Evolutionary conservation across 805 yeast species (phyloP).

Genomic region (Saccharomycopsis guyanensis): DNA sequence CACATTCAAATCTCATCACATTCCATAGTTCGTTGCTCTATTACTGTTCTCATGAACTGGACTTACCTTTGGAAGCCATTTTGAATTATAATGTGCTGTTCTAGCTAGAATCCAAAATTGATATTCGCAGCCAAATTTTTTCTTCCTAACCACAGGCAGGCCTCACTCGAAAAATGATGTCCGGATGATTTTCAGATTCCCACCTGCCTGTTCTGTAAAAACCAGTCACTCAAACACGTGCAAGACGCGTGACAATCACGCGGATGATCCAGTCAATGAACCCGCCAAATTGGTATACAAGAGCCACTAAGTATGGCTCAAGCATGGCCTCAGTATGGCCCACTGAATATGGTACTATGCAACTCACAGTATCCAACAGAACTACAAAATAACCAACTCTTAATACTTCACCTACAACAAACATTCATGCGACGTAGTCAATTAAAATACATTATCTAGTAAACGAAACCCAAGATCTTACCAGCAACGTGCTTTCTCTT

Average conservation of each 20-base stretch:
- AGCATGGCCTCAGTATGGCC: no score
- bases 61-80: constrained; percentile 1
- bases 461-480: constrained; percentile 96
- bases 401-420: not conserved
- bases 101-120: not conserved
- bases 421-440: not conserved
- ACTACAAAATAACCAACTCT: no score
- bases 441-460: constrained; percentile 39
- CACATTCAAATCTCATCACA: no score
- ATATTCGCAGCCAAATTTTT: not conserved
- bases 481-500: constrained; percentile 99
- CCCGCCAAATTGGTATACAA: no score
- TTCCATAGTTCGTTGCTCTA: no score
- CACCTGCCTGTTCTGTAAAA: not conserved
- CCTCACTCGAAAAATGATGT: not conserved
- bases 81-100: not conserved
- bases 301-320: no score
- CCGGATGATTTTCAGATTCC: not conserved
- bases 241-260: not conserved
- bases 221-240: not conserved
- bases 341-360: no score
- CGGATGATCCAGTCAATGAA: no score
- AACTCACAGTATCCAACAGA: no score
- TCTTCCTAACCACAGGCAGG: not conserved
- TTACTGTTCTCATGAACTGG: not conserved